Evolutionary conservation across 2,329 filamentous ascomycete genomes (phyloP), one percentile per base, ranked within the genome.

Genomic region (Trichoderma koningii): DNA sequence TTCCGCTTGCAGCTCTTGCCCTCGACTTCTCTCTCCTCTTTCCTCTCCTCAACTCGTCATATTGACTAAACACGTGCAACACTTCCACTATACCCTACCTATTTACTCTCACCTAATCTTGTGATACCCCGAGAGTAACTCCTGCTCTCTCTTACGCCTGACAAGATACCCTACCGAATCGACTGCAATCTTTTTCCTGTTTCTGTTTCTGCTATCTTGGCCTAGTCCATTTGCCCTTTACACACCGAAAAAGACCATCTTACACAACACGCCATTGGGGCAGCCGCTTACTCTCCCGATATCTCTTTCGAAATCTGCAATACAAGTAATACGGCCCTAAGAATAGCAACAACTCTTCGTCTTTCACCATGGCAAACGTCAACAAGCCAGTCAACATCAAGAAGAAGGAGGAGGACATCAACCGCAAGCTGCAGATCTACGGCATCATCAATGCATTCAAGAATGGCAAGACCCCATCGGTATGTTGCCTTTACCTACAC

Each of bases 361-460:
- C 26, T 15, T 28, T 9, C 71, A 72, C 53, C 71, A 79, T 79
- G 77, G 69, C 71, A 69, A 77, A 77, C 69, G 89, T 94, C 73
- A 93, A 95, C 78, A 86, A 84, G 71, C 91, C 92, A 38, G 89
- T 86, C 68, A 85, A 95, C 77, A 73, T 84, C 67, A 88, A 90
- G 81, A 78, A 85, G 76, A 94, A 93, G 84, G 92, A 96, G 81
- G 85, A 85, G 70, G 89, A 97, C 76, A 89, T 98, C 79, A 95
- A 95, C 79, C 87, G 88, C 76, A 99, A 99, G 83, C 88, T 99
- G 59, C 93, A 97, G 79, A 80, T 98, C 44, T 99, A 96, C 74
- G 95, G 94, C 73, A 97, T 98, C 77, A 86, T 89, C 79, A 79
- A 76, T 82, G 94, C 93, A 60, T 97, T 98, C 77, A 84, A 90